phyloP scores from a whole-genome alignment of 2,329 filamentous ascomycete genomes.

The Xylariales sp. region DNA sequence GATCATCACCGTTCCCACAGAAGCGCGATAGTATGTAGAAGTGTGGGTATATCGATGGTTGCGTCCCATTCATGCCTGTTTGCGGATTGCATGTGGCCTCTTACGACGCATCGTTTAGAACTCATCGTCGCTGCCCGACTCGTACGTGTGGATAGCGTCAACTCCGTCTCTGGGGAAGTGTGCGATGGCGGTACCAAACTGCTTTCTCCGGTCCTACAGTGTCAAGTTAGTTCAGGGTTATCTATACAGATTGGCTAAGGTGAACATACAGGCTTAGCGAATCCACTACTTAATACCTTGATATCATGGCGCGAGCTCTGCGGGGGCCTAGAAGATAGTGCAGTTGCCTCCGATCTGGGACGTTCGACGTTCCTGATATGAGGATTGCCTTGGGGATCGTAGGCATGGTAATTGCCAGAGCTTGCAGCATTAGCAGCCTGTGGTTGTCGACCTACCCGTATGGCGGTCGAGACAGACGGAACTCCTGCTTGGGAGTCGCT shows the following conservation, averaged over 20 bases:
- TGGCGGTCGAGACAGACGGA: neutral
- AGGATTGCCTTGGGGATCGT: conserved; percentile 1
- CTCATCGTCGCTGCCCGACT: conserved; percentile 8
- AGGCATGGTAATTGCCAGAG: neutral
- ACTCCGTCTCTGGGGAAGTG: neutral
- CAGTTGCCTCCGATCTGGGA: no score
- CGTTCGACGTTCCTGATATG: neutral
- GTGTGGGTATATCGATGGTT: no score
- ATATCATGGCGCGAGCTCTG: no score
- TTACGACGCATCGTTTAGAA: neutral
- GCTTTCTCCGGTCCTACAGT: neutral
- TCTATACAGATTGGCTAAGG: no score
- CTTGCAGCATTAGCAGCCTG: neutral
- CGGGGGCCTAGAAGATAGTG: no score
- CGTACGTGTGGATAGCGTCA: neutral
- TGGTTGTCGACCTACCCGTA: neutral
- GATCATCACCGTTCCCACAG: no score
- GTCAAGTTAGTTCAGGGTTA: no score
- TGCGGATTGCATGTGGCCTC: no score
- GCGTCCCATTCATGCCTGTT: no score
- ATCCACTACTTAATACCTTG: no score
- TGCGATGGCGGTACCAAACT: neutral
- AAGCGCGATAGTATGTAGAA: no score
- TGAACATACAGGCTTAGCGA: no score
- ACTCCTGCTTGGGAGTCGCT: conserved; percentile 6